Conservation (phyloP, 352 stramenopile genomes). For the Albugo candida region DNA sequence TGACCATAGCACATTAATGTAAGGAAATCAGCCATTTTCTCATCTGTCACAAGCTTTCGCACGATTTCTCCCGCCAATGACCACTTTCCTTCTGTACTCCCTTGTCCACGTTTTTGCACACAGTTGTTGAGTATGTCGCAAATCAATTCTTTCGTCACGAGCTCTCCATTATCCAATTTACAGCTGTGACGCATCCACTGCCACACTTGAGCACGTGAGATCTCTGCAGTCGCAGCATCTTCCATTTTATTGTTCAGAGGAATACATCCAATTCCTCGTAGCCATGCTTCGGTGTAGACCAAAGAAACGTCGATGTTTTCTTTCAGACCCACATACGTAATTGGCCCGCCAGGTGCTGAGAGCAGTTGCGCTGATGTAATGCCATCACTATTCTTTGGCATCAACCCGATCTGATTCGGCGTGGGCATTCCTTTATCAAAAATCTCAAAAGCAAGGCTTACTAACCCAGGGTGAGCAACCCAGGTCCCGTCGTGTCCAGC, state of each 20-base stretch:
- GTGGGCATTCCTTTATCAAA: conserved; percentile 88
- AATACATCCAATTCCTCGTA: conserved; percentile 85
- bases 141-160: conserved; percentile 44
- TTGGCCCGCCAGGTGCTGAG: conserved; percentile 34
- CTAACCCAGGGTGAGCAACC: conserved; percentile 90
- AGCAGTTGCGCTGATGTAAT: conserved; percentile 43
- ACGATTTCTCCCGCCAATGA: conserved; percentile 35
- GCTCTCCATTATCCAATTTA: conserved; percentile 45
- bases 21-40: conserved; percentile 68
- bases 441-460: conserved; percentile 81
- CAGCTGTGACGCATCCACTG: conserved; percentile 72
- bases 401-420: conserved; percentile 80
- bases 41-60: conserved; percentile 43
- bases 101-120: conserved; percentile 29
- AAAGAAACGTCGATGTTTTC: conserved; percentile 86
- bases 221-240: conserved; percentile 88
- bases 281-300: conserved; percentile 88
- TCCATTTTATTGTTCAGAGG: conserved; percentile 91
- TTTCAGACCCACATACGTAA: conserved; percentile 70
- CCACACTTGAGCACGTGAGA: conserved; percentile 88
- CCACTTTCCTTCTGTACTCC: conserved; percentile 43
- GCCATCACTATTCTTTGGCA: conserved; percentile 30
- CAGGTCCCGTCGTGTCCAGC: conserved; percentile 92
- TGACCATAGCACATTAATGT: conserved; percentile 69
- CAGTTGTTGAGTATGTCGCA: conserved; percentile 40